Conservation (phyloP, 2,329 filamentous ascomycete species). For the Ceratocystis eucalypticola region DNA sequence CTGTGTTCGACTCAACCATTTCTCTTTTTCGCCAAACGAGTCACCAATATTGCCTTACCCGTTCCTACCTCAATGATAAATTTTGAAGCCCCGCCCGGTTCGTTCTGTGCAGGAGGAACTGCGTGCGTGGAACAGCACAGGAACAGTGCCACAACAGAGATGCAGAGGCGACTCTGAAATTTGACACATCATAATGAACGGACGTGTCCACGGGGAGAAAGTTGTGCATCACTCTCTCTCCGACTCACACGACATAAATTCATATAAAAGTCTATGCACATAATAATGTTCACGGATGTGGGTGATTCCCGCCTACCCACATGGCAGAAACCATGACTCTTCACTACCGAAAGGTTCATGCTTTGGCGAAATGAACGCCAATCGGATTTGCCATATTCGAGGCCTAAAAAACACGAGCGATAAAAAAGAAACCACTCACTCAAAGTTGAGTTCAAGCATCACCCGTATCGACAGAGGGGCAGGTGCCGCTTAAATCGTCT, state of each 20-base stretch:
- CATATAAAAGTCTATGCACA: too few relatives aligned
- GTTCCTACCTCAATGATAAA: not conserved
- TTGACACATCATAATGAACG: slow-evolving; percentile 4
- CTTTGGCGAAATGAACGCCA: not conserved
- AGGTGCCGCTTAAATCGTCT: not conserved
- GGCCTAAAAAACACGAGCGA: not conserved
- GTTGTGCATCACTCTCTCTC: not conserved
- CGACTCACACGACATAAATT: too few relatives aligned
- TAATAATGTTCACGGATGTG: not conserved
- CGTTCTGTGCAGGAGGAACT: not conserved
- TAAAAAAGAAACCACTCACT: not conserved
- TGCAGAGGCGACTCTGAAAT: not conserved
- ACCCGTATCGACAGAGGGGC: not conserved
- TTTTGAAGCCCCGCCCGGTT: not conserved
- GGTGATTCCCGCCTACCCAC: not conserved
- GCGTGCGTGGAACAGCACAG: slow-evolving; percentile 1
- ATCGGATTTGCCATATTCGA: not conserved
- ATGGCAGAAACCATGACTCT: not conserved
- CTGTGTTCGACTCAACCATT: not conserved
- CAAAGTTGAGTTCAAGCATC: not conserved
- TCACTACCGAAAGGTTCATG: not conserved
- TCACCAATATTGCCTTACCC: too few relatives aligned
- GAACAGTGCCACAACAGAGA: slow-evolving; percentile 5
- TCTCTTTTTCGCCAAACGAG: not conserved
- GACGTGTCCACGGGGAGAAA: not conserved